Conservation (phyloP, 2,329 filamentous ascomycete genomes). For the Hymenoscyphus occultus region DNA sequence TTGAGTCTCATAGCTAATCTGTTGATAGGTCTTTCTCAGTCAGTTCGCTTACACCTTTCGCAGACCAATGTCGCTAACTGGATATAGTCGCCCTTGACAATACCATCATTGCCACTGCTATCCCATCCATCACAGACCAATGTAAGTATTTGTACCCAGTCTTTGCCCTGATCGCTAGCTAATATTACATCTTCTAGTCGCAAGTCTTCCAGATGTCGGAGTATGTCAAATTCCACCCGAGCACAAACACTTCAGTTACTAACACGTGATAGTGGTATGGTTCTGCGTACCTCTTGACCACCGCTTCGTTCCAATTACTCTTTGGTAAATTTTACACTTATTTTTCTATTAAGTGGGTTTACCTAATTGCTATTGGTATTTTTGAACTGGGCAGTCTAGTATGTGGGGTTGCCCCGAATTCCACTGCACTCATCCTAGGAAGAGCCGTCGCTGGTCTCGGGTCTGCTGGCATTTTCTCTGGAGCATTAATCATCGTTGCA, state of each 20-base stretch:
- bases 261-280: conserved; percentile 34
- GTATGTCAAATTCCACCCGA: conserved; percentile 18
- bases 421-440: conserved; percentile 37
- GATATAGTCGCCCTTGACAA: conserved; percentile 30
- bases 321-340: conserved; percentile 36
- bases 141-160: conserved; percentile 13
- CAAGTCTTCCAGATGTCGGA: conserved; percentile 37
- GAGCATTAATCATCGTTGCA: conserved; percentile 36
- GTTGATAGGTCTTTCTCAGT: conserved; percentile 25
- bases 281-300: conserved; percentile 37
- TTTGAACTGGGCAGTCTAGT: conserved; percentile 36
- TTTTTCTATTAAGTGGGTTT: conserved; percentile 35
- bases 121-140: conserved; percentile 39
- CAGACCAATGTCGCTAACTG: neutral
- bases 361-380: conserved; percentile 32
- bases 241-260: neutral
- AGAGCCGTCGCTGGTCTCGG: conserved; percentile 37
- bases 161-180: too few relatives aligned
- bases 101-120: conserved; percentile 37
- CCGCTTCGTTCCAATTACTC: conserved; percentile 34
- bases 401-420: conserved; percentile 37
- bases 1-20: neutral
- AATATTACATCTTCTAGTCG: conserved; percentile 17
- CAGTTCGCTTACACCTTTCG: neutral
- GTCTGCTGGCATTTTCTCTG: conserved; percentile 36